phyloP scores from a whole-genome alignment of 306 rosid species.

The Gleditsia sinensis region DNA sequence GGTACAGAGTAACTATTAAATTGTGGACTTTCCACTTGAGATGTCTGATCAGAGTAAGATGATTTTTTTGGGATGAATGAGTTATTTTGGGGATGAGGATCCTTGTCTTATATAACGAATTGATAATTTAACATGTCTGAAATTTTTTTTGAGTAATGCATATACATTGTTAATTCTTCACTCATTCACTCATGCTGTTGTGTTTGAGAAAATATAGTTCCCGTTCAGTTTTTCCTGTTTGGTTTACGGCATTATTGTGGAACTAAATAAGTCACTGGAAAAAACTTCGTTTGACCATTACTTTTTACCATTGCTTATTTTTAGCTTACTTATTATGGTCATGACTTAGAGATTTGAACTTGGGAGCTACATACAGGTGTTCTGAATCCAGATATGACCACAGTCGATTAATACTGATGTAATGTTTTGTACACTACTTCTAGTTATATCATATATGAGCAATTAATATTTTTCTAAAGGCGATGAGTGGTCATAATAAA shows the following conservation, averaged over 20 bases:
- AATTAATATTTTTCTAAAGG: neutral
- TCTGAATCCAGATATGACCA: neutral
- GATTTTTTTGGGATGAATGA: neutral
- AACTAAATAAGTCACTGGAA: neutral
- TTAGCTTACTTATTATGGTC: neutral
- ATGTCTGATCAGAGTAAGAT: neutral
- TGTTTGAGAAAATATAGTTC: neutral
- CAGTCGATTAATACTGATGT: neutral
- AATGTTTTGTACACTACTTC: neutral
- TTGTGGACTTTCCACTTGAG: neutral
- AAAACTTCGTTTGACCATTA: neutral
- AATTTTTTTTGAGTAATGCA: neutral
- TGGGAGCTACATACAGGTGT: neutral
- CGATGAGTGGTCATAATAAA: neutral
- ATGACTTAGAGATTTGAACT: neutral
- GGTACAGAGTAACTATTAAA: conserved; percentile 5
- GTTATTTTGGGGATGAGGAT: conserved; percentile 1
- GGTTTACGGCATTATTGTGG: conserved; percentile 5
- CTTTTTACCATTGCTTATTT: neutral
- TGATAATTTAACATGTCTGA: conserved; percentile 12
- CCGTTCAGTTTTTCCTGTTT: neutral
- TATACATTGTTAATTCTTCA: conserved; percentile 1
- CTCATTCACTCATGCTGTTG: neutral
- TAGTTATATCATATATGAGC: neutral
- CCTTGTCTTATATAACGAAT: neutral